Evolutionary conservation across 2,329 filamentous ascomycete species (phyloP).

Genomic region (Neurospora crassa): DNA sequence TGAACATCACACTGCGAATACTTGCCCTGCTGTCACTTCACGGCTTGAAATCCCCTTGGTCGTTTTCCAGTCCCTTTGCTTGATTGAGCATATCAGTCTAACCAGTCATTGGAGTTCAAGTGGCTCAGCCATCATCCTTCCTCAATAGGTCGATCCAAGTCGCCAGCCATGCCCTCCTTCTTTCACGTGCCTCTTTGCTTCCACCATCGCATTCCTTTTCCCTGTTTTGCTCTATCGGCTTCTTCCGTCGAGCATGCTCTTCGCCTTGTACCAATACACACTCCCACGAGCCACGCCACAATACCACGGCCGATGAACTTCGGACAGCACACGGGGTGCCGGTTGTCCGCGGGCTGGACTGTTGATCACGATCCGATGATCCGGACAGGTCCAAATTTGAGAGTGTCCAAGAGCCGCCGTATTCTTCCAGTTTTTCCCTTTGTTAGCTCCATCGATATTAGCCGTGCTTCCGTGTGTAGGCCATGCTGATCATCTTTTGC

Average conservation of each 20-base stretch:
- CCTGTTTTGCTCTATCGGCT: not conserved
- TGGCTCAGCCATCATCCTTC: not conserved
- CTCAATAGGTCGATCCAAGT: not conserved
- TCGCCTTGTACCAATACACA: not conserved
- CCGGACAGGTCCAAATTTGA: not conserved
- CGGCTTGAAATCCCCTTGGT: too few species aligned
- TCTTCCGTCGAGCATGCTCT: not conserved
- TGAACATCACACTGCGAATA: too few species aligned
- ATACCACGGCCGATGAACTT: not conserved
- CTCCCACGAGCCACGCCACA: not conserved
- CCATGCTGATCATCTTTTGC: not conserved
- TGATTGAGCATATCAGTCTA: too few species aligned
- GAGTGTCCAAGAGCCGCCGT: not conserved
- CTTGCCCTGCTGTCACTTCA: too few species aligned
- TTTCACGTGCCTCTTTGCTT: not conserved
- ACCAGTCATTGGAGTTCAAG: too few species aligned
- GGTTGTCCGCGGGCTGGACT: not conserved
- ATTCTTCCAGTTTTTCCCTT: not conserved
- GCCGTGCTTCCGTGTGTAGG: not conserved
- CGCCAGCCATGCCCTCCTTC: not conserved
- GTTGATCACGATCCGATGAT: not conserved
- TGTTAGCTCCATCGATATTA: not conserved
- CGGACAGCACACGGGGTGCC: not conserved
- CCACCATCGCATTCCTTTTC: not conserved
- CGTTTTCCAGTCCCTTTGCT: too few species aligned